These are phyloP conservation scores for Pterocarpus macrocarpus DNA, from an alignment of 306 rosid genomes.

Conservation along the genomic window DNA sequence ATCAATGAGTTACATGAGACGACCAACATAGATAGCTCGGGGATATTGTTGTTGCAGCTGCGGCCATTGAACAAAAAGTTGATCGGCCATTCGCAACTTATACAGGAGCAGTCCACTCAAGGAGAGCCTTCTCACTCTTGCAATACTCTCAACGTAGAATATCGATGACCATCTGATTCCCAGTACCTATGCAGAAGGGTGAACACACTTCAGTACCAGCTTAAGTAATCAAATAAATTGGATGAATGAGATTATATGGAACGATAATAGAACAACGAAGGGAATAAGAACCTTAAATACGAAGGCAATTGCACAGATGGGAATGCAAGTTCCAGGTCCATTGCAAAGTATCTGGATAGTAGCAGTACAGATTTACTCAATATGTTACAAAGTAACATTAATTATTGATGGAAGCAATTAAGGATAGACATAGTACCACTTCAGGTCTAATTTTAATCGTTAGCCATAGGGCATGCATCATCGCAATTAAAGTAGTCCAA, in stretches of 20 bases:
- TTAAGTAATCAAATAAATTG: constrained; percentile 29
- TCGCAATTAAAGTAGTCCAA: constrained; percentile 84
- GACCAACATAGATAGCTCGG: constrained; percentile 79
- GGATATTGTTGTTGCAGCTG: constrained; percentile 78
- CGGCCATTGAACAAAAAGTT: constrained; percentile 95
- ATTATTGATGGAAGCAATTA: neutral
- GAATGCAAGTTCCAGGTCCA: constrained; percentile 96
- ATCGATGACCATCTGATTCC: constrained; percentile 90
- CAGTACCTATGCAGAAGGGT: constrained; percentile 59
- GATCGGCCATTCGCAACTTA: constrained; percentile 81
- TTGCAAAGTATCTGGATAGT: constrained; percentile 84
- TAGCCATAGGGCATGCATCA: constrained; percentile 74
- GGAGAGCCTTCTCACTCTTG: constrained; percentile 91
- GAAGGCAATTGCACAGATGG: constrained; percentile 85
- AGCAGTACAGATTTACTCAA: constrained; percentile 16
- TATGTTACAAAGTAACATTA: constrained; percentile 33
- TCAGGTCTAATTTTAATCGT: constrained; percentile 88
- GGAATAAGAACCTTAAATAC: constrained; percentile 69
- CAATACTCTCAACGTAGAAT: constrained; percentile 96
- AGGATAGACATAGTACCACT: constrained; percentile 70
- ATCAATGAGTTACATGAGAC: constrained; percentile 78
- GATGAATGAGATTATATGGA: constrained; percentile 7
- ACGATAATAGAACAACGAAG: constrained; percentile 7
- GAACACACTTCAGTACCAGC: constrained; percentile 30
- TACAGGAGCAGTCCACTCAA: constrained; percentile 89